phyloP scores from a whole-genome alignment of 805 yeast species.

The Candida succiphila region DNA sequence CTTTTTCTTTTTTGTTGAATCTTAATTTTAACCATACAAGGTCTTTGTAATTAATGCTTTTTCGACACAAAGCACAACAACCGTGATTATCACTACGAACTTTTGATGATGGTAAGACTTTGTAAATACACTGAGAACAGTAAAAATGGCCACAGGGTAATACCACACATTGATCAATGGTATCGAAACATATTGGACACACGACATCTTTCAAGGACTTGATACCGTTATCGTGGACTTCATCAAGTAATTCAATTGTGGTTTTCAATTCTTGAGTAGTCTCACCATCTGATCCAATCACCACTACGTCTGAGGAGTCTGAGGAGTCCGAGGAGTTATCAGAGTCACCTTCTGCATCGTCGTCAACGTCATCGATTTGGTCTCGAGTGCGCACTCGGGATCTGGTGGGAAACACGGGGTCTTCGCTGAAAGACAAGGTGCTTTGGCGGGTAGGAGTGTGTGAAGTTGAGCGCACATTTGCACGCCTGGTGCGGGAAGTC shows the following conservation, averaged over 20 bases:
- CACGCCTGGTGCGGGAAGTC: too few relatives aligned
- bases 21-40: slow-evolving; percentile 21
- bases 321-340: too few relatives aligned
- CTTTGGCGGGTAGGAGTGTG: too few relatives aligned
- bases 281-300: slow-evolving; percentile 25
- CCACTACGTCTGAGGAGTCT: slow-evolving; percentile 23
- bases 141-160: slow-evolving; percentile 51
- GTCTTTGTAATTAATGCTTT: slow-evolving; percentile 18
- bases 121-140: slow-evolving; percentile 42
- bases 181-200: slow-evolving; percentile 51
- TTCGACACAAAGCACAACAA: slow-evolving; percentile 24
- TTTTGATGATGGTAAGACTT: slow-evolving; percentile 37
- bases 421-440: too few relatives aligned
- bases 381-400: too few relatives aligned
- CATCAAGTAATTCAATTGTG: slow-evolving; percentile 22
- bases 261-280: slow-evolving; percentile 19
- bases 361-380: background rate
- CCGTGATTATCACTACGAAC: slow-evolving; percentile 15
- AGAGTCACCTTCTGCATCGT: slow-evolving; percentile 16
- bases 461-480: too few relatives aligned
- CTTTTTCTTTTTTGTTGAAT: too few relatives aligned
- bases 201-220: slow-evolving; percentile 25
- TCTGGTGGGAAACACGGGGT: too few relatives aligned
- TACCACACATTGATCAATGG: slow-evolving; percentile 35
- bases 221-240: slow-evolving; percentile 10